Evolutionary conservation across 2,329 filamentous ascomycete species (phyloP).

Genomic region (Colletotrichum neosansevieriae): DNA sequence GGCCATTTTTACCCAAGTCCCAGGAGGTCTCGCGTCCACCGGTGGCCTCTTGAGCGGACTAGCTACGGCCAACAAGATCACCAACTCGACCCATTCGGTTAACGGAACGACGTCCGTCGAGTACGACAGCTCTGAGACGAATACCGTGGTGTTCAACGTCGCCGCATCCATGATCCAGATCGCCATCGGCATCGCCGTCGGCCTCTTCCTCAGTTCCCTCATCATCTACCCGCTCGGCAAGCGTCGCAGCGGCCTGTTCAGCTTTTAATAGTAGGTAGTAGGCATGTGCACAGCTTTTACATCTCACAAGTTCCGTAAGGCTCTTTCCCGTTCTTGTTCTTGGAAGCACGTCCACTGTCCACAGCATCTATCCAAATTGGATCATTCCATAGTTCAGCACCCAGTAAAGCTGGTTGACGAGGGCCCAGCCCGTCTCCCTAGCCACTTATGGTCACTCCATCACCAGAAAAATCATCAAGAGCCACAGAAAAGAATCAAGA

Average conservation of each 20-base stretch:
- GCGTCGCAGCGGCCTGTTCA: conserved; percentile 62
- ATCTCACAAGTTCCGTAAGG: background rate
- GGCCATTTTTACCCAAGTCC: conserved; percentile 62
- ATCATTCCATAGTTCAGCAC: conserved; percentile 2
- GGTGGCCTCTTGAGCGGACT: conserved; percentile 61
- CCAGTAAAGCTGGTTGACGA: background rate
- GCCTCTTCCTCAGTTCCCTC: conserved; percentile 62
- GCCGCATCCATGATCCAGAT: conserved; percentile 65
- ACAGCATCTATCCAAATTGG: background rate
- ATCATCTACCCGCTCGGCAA: conserved; percentile 64
- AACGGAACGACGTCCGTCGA: conserved; percentile 51
- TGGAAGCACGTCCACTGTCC: background rate
- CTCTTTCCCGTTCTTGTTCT: background rate
- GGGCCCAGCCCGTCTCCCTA: background rate
- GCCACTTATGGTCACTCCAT: background rate
- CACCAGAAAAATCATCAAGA: background rate
- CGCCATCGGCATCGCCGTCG: conserved; percentile 64
- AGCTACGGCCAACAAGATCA: conserved; percentile 57
- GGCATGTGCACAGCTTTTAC: background rate
- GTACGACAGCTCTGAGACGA: conserved; percentile 43
- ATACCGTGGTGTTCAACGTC: conserved; percentile 58
- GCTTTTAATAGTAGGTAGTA: conserved; percentile 50
- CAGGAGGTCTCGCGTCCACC: conserved; percentile 60
- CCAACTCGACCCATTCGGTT: conserved; percentile 50
- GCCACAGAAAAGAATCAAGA: background rate